phyloP scores from a whole-genome alignment of 1,139 yeast species.

The Kazachstania sp. region DNA sequence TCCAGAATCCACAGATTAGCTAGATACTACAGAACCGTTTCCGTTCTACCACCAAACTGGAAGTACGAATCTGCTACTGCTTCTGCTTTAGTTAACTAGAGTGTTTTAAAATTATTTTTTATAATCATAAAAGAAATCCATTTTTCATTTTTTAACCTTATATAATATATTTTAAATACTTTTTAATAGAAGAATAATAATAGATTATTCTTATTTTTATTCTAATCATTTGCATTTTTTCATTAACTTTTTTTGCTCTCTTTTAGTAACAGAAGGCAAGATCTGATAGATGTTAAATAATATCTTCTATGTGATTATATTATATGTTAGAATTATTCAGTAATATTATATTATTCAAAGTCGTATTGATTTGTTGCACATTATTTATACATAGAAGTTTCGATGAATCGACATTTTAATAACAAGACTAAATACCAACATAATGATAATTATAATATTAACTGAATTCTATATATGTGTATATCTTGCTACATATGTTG shows the following conservation, averaged over 20 bases:
- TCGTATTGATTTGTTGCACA: no score
- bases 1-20: slow-evolving; percentile 99
- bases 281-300: no score
- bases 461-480: no score
- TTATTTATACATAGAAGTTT: no score
- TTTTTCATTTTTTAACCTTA: background rate
- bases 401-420: no score
- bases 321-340: no score
- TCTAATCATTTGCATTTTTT: background rate
- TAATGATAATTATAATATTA: no score
- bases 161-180: slow-evolving; percentile 3
- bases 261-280: no score
- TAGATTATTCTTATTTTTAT: slow-evolving; percentile 1
- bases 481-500: no score
- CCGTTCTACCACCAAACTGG: slow-evolving; percentile 99
- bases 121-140: background rate
- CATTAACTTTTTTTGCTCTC: background rate
- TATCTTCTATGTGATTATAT: no score
- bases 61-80: slow-evolving; percentile 99
- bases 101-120: slow-evolving; percentile 8
- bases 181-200: slow-evolving; percentile 1
- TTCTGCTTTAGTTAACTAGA: slow-evolving; percentile 95
- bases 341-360: no score
- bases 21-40: slow-evolving; percentile 99
- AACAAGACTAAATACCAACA: no score